phyloP scores from a whole-genome alignment of 2,329 filamentous ascomycete genomes.

The Xylariaceae sp. region DNA sequence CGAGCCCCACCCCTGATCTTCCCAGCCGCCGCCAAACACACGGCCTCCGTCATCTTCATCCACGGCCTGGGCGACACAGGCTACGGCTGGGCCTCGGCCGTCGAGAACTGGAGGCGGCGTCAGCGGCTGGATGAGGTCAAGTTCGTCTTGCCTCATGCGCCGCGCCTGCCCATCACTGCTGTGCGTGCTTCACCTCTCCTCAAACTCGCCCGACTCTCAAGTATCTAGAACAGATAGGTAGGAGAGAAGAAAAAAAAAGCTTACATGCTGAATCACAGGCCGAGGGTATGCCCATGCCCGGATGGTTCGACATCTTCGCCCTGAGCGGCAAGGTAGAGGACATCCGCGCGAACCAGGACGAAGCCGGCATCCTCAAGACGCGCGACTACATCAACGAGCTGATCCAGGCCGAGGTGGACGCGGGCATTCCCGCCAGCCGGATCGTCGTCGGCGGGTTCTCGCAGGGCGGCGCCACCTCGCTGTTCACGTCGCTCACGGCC shows the following conservation, averaged over 20 bases:
- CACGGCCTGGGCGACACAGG: constrained; percentile 88
- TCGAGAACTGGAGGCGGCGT: constrained; percentile 80
- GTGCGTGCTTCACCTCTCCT: constrained; percentile 51
- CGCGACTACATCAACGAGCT: constrained; percentile 73
- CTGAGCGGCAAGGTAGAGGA: constrained; percentile 24
- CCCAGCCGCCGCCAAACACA: constrained; percentile 54
- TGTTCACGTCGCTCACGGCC: constrained; percentile 74
- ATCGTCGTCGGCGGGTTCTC: constrained; percentile 85
- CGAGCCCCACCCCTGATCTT: constrained; percentile 26
- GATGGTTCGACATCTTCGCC: constrained; percentile 73
- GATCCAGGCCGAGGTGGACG: constrained; percentile 74
- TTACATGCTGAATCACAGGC: constrained; percentile 46
- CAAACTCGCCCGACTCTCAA: too few species aligned
- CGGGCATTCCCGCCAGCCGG: constrained; percentile 75
- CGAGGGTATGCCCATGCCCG: constrained; percentile 74
- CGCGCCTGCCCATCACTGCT: constrained; percentile 78
- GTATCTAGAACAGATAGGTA: too few species aligned
- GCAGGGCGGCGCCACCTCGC: constrained; percentile 81
- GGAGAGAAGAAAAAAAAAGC: too few species aligned
- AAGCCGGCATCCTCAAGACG: constrained; percentile 67
- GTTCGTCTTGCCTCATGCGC: constrained; percentile 92
- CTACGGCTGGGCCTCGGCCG: constrained; percentile 73
- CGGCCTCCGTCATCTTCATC: constrained; percentile 89
- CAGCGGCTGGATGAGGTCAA: constrained; percentile 83
- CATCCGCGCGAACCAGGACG: constrained; percentile 43